Conservation (phyloP, 768 basidiomycete genomes). For the Coprinopsis cinerea region DNA sequence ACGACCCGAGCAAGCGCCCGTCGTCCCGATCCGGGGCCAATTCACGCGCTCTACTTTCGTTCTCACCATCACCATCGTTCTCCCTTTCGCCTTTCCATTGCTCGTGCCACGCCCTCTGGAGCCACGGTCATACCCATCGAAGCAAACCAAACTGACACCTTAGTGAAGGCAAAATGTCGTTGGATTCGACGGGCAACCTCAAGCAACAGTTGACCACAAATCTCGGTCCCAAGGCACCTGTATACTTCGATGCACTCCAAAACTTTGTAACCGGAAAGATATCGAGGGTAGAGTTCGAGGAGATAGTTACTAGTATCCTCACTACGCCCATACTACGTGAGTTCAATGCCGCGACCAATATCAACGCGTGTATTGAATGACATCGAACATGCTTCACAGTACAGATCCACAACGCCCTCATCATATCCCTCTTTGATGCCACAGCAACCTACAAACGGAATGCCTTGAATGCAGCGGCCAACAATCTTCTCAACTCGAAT, state of each 20-base stretch:
- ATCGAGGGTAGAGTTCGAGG: constrained; percentile 75
- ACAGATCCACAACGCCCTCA: constrained; percentile 77
- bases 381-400: constrained; percentile 31
- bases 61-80: no score
- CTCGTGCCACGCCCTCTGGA: no score
- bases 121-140: no score
- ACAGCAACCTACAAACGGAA: constrained; percentile 57
- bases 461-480: background rate
- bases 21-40: no score
- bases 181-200: constrained; percentile 69
- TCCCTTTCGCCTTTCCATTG: no score
- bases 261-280: constrained; percentile 61
- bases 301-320: constrained; percentile 54
- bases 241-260: constrained; percentile 61
- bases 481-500: constrained; percentile 21
- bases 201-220: constrained; percentile 60
- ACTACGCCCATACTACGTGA: constrained; percentile 48
- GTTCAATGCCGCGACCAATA: constrained; percentile 2
- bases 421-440: constrained; percentile 79
- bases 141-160: no score
- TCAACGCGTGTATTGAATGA: constrained; percentile 10
- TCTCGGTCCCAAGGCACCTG: constrained; percentile 52
- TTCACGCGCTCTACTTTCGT: no score
- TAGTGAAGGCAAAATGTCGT: no score
- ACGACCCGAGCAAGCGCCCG: no score